Evolutionary conservation across 2,329 filamentous ascomycete species (phyloP).

Genomic region (Trichoderma harzianum): DNA sequence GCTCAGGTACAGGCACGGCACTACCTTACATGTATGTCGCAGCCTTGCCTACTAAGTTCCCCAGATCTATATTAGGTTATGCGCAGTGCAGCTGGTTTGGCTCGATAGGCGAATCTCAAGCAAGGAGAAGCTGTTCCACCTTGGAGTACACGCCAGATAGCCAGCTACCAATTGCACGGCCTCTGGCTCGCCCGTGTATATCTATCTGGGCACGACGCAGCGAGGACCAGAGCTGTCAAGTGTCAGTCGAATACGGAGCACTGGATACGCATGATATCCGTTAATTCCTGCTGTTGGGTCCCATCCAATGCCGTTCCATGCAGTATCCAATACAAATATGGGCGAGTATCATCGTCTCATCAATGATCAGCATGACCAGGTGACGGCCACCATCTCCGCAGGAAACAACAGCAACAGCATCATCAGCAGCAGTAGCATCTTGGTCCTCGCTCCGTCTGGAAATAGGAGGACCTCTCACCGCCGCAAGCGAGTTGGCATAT

Average conservation of each 20-base stretch:
- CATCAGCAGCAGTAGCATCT: not conserved
- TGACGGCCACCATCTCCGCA: slow-evolving; percentile 5
- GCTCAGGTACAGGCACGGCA: not conserved
- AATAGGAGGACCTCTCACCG: slow-evolving; percentile 13
- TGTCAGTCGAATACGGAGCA: not conserved
- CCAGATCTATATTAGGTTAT: slow-evolving; percentile 13
- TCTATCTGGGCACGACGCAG: not conserved
- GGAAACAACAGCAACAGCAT: not conserved
- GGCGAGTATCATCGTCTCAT: not conserved
- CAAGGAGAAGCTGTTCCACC: not conserved
- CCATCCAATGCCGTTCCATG: not conserved
- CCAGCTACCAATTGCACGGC: not conserved
- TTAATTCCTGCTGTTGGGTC: not conserved
- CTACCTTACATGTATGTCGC: not conserved
- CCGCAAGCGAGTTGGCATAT: not conserved
- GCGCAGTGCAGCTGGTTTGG: not conserved
- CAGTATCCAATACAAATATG: not conserved
- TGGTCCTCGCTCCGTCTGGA: not conserved
- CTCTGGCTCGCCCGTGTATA: not conserved
- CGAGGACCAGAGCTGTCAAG: not conserved
- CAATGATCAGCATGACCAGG: slow-evolving; percentile 9
- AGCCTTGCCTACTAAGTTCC: slow-evolving; percentile 4
- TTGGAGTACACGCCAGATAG: not conserved
- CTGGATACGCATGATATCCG: not conserved
- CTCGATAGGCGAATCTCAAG: slow-evolving; percentile 14